Base-by-base conservation (phyloP, 75 land plant genomes). In the Adiantum capillusveneris region DNA sequence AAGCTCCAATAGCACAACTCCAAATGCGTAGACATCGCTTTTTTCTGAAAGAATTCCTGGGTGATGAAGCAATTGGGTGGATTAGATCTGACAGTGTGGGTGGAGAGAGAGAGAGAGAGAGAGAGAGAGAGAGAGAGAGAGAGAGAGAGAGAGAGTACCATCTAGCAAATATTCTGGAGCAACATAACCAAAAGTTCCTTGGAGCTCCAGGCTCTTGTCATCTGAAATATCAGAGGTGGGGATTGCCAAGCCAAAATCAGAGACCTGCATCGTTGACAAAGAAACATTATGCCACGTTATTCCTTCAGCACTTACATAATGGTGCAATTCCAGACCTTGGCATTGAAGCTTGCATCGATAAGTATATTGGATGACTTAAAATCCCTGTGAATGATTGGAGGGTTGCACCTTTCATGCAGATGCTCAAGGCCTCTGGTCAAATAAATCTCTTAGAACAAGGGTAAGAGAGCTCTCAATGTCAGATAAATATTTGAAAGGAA, bases 1-100 rank as follows among this genome's bases (percentile, higher is more conserved):
- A 54, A 88, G 86, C 62, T 88, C 94, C 68, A 88, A 54, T 19
- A 90, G 73, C 31, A 90, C 85, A 14, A 90, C 79, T 44, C 96
- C 96, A 77, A 84, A 90, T 19, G 93, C 96, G 84, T 90, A 90
- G 22, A 90, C 96, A 69, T 90, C 96, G 66, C 91, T 86, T 44
- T 90, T 90, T 67, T 90, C 96, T 20, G 96, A 84, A 34, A 86
- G 46, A 51, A 76, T 79, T 34, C 97, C 97, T 91, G 73, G 28
- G 62, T 37, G 31, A 20, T 16, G 9, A 9, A 34, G 9, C 37
- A 5, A 3, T 34, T 34, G 37, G 3, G 37, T 34, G 9, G 37
- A 34, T n/a, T n/a, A n/a, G 9, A 34, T 34, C 37, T 34, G 37
- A 34, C 37, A 5, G 37, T 34, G 37, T 34, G 37, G 37, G 37